A percentile compares a stretch with the other conserved stretches of the same genome.
These are phyloP conservation scores for Sporothrix pallida DNA, from an alignment of 2,329 filamentous ascomycete genomes.

Conservation along the genomic window DNA sequence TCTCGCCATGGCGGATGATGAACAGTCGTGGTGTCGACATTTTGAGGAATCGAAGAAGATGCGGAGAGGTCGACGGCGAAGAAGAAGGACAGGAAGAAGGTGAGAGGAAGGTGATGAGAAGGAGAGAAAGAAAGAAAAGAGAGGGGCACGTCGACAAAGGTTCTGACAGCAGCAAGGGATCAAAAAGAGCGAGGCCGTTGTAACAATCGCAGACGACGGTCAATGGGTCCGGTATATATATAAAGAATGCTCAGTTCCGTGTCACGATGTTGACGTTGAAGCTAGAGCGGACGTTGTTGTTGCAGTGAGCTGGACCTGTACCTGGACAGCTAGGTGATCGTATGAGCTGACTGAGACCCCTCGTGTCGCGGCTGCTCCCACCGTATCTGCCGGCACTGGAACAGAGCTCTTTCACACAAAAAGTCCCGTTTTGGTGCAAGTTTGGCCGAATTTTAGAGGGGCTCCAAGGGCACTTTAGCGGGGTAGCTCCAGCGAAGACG, in stretches of 20 bases:
- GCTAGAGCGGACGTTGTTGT: background rate
- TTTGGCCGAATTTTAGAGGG: background rate
- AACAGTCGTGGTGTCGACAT: slow-evolving; percentile 73
- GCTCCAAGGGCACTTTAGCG: background rate
- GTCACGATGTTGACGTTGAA: background rate
- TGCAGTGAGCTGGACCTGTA: background rate
- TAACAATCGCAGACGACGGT: background rate
- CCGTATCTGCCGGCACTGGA: background rate
- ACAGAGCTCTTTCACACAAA: too few species aligned
- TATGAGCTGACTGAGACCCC: slow-evolving; percentile 18
- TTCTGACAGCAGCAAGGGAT: background rate
- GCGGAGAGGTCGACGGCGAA: background rate
- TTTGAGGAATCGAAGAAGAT: background rate
- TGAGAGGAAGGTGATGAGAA: background rate
- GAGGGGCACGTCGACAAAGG: background rate
- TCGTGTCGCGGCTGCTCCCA: background rate
- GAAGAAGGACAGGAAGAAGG: background rate
- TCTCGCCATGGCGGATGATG: slow-evolving; percentile 89
- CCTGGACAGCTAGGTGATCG: too few species aligned
- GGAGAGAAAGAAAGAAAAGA: background rate
- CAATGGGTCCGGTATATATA: background rate
- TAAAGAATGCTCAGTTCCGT: background rate
- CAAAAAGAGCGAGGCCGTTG: background rate
- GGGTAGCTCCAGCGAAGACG: slow-evolving; percentile 13
- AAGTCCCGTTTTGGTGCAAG: background rate